Percentiles rank a stretch among this genome's conserved stretches.
phyloP scores from a whole-genome alignment of 1,284 basidiomycete genomes.

The Mrakiaceae sp. region DNA sequence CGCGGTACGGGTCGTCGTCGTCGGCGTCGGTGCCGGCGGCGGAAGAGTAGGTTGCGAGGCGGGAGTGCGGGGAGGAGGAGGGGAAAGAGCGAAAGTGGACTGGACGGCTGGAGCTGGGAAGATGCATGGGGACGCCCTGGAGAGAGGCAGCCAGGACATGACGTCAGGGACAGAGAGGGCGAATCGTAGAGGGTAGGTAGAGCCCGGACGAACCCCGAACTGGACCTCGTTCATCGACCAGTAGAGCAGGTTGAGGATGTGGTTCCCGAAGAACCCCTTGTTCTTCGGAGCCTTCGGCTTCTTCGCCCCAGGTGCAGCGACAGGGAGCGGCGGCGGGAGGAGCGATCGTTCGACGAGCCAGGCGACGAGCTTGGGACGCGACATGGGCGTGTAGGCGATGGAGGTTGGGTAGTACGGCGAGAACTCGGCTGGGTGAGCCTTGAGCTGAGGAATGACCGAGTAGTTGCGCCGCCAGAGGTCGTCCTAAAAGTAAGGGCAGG shows the following conservation, averaged over 20 bases:
- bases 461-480: conserved; percentile 60
- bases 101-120: not conserved
- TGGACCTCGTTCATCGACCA: conserved; percentile 3
- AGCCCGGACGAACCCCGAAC: not conserved
- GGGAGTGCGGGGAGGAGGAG: not conserved
- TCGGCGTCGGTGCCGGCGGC: conserved; percentile 1
- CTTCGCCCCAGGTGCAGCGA: not conserved
- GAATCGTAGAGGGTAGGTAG: not conserved
- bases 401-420: conserved; percentile 60
- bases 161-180: not conserved
- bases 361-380: conserved; percentile 51
- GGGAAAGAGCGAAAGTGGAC: not conserved
- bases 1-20: not conserved
- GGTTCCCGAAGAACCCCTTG: conserved; percentile 1
- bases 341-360: conserved; percentile 56
- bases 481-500: conserved; percentile 38
- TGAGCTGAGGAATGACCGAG: conserved; percentile 43
- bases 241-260: conserved; percentile 10
- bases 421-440: conserved; percentile 48
- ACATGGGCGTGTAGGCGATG: conserved; percentile 62
- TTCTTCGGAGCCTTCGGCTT: not conserved
- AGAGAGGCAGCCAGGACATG: not conserved
- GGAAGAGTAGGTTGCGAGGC: conserved; percentile 1
- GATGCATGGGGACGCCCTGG: conserved; percentile 7
- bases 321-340: not conserved